phyloP scores from a whole-genome alignment of 176 grass and related monocot species.

The Lolium multiflorum region DNA sequence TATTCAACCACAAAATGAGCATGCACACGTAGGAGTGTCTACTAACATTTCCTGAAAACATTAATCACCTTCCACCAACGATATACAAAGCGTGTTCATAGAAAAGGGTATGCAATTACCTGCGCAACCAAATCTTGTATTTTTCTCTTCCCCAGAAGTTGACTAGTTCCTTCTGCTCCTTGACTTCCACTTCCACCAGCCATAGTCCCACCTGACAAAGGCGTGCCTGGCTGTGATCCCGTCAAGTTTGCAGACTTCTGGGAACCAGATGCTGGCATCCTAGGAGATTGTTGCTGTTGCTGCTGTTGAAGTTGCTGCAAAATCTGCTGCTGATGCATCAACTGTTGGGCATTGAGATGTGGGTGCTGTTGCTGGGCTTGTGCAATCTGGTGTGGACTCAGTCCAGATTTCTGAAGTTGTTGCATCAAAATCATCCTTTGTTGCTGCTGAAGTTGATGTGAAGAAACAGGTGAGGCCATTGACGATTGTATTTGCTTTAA shows the following conservation, averaged over 20 bases:
- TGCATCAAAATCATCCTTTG: conserved; percentile 68
- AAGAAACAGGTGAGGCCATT: conserved; percentile 56
- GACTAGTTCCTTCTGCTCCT: conserved; percentile 74
- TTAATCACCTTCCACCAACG: conserved; percentile 5
- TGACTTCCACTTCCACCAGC: conserved; percentile 73
- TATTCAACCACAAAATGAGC: neutral
- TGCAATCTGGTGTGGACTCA: conserved; percentile 66
- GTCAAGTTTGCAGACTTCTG: conserved; percentile 75
- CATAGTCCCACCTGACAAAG: conserved; percentile 60
- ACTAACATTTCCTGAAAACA: conserved; percentile 27
- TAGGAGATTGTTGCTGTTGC: conserved; percentile 82
- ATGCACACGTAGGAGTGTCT: neutral
- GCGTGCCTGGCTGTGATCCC: conserved; percentile 72
- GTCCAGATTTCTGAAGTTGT: conserved; percentile 67
- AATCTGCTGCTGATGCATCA: conserved; percentile 65
- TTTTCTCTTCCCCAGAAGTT: conserved; percentile 90
- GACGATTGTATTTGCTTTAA: conserved; percentile 81
- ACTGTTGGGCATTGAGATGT: conserved; percentile 54
- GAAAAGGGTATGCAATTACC: conserved; percentile 48
- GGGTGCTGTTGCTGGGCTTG: conserved; percentile 75
- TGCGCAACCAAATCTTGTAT: conserved; percentile 95
- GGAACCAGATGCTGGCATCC: conserved; percentile 60
- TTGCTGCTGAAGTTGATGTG: conserved; percentile 74
- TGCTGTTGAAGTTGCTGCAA: conserved; percentile 62
- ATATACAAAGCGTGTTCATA: conserved; percentile 22